phyloP scores from a whole-genome alignment of 179 eudicot genomes.

The Spinacia oleracea region DNA sequence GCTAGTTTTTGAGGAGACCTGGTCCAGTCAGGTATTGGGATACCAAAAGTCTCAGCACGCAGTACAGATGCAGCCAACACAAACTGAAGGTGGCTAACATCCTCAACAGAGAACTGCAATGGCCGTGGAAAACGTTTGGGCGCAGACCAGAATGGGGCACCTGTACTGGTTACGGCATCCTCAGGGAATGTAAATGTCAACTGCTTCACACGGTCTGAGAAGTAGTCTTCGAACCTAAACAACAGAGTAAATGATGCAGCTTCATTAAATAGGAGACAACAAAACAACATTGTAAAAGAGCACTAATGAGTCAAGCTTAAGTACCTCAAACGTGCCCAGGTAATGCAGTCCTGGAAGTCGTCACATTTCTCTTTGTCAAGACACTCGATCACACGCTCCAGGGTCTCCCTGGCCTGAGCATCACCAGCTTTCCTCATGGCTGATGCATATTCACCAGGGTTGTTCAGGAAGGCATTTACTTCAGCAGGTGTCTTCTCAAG shows the following conservation, averaged over 20 bases:
- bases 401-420: constrained; percentile 93
- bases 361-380: constrained; percentile 79
- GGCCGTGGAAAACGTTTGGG: constrained; percentile 97
- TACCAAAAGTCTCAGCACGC: constrained; percentile 88
- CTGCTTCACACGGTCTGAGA: constrained; percentile 81
- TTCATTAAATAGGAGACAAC: neutral
- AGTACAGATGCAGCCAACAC: constrained; percentile 66
- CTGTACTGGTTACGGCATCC: constrained; percentile 82
- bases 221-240: constrained; percentile 89
- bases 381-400: constrained; percentile 84
- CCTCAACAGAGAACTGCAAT: constrained; percentile 67
- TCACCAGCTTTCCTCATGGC: constrained; percentile 87
- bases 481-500: constrained; percentile 92
- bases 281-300: constrained; percentile 2
- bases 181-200: constrained; percentile 85
- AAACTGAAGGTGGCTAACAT: constrained; percentile 61
- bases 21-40: constrained; percentile 83
- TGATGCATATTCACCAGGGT: constrained; percentile 69
- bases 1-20: constrained; percentile 53
- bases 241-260: neutral
- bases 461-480: constrained; percentile 75
- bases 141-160: constrained; percentile 95
- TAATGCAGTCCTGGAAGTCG: constrained; percentile 79
- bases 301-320: neutral
- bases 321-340: constrained; percentile 91